Evolutionary conservation across 2,329 filamentous ascomycete species (phyloP).

Genomic region (Daldinia sp.): DNA sequence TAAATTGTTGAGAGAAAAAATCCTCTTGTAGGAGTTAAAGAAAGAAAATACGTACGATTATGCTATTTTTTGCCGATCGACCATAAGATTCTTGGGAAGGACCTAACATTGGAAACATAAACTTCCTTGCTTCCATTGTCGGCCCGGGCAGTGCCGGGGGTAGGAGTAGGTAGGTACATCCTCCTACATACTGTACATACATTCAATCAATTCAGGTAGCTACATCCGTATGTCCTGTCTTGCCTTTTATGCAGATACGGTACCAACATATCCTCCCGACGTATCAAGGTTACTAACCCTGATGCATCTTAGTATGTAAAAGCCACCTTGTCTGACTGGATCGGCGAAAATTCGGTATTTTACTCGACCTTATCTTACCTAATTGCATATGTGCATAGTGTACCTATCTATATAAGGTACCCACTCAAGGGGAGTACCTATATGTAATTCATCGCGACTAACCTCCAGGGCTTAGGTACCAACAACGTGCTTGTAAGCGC

Average conservation of each 20-base stretch:
- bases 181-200: background rate
- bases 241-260: slow-evolving; percentile 6
- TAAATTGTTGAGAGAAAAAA: background rate
- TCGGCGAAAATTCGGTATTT: background rate
- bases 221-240: background rate
- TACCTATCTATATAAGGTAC: too few species aligned
- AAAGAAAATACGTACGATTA: background rate
- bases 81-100: slow-evolving; percentile 3
- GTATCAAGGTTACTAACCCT: slow-evolving; percentile 1
- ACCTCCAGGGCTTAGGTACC: too few species aligned
- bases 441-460: too few species aligned
- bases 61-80: slow-evolving; percentile 18
- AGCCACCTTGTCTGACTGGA: background rate
- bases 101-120: background rate
- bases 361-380: background rate
- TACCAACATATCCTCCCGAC: too few species aligned
- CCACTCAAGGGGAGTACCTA: too few species aligned
- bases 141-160: slow-evolving; percentile 16
- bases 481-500: too few species aligned
- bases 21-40: background rate
- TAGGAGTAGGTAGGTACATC: too few species aligned
- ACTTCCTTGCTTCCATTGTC: background rate
- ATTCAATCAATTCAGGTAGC: too few species aligned
- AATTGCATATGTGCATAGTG: background rate
- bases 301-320: background rate